Base-by-base conservation (phyloP, 371 early-diverging fungal genomes). In the Polyrhizophydium stewartii region DNA sequence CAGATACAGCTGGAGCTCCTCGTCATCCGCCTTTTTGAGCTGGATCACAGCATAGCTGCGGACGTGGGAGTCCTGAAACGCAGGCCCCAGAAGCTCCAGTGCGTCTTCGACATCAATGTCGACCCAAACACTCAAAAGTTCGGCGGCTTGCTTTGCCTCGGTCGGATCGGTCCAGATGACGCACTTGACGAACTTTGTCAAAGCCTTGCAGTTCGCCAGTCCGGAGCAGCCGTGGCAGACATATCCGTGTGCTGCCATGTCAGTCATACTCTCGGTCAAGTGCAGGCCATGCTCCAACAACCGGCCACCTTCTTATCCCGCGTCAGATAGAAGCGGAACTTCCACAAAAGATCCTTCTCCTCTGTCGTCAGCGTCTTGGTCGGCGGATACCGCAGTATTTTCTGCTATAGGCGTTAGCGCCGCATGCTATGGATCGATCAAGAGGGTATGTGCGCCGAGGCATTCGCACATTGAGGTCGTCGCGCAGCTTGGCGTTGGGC, bases 291-390 rank as follows among this genome's bases (percentile, higher is more conserved):
- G 24, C 25, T 16, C 40, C 51, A 24, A 30, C 19, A 21, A 1
- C 24, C 0, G 1, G 17, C 31, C 17, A 70, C 92, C 56, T 89
- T 83, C 59, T 92, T 93, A 74, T 96, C 93, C 28, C 91, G 76
- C 10, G 92, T 90, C 46, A 98, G 75, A 65, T 93, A 94, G 62
- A 90, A 96, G 58, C 98, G 79, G 69, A 93, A 98, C 70, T 94
- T 95, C 98, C 98, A 98, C 30, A 97, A 78, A 38, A 94, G 66
- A 66, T 98, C 93, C 66, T 93, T 93, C 66, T 96, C 95, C 53
- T 91, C 90, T 9, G 85, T 79, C 0, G 87, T 88, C 30, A 98
- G 73, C 21, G 71, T 70, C 58, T 89, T 82, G 1, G 94, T 90
- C 5, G 94, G 95, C n/a, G 96, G 92, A 67, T 94, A 94, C 59